Base-by-base conservation (phyloP, 1,284 basidiomycete genomes). In the Leccinum variabile region DNA sequence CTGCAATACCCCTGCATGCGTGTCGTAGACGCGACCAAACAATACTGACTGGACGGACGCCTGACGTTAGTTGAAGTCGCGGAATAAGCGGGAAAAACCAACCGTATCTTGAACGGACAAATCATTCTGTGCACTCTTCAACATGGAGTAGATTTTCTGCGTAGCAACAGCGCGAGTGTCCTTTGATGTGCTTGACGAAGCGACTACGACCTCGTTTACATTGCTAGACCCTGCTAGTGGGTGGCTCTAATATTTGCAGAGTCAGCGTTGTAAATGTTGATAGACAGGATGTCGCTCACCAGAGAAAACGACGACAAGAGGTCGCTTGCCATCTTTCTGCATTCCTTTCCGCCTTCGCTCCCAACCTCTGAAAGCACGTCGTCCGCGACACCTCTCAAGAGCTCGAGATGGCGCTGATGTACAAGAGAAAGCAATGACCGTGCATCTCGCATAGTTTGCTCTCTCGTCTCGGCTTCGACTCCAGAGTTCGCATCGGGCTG, bases 21-120 rank as follows among this genome's bases (percentile, higher is more conserved):
- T 79, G 69, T 97, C 94, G 56, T 86, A 82, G 3, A 92, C 72
- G 2, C 91, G 84, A 13, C 86, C 82, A 18, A 88, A 69, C 6
- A 91, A 76, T 1, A 85, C 84, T 8, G 81, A 79, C 35, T 77
- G 78, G 18, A 85, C 73, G 3, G 84, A 80, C 57, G 80, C 77
- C 85, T 87, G 59, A 6, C 32, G 33, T 65, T 25, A 67, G 39
- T 39, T 10, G 18, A 56, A 52, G 28, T 30, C 52, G 49, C 35
- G 28, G 30, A 11, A 9, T 11, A 56, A 54, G 28, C 1, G 54
- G 30, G 25, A 61, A 58, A 58, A 10, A 30, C 57, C 25, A 49
- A 67, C 63, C 67, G 78, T 54, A 55, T 87, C 84, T 0, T 68
- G 63, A 14, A 73, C 65, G 3, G 78, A 70, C 2, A 77, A 46